These are phyloP conservation scores for Allium sativum DNA, from an alignment of 106 monocot genomes.

Conservation along the genomic window DNA sequence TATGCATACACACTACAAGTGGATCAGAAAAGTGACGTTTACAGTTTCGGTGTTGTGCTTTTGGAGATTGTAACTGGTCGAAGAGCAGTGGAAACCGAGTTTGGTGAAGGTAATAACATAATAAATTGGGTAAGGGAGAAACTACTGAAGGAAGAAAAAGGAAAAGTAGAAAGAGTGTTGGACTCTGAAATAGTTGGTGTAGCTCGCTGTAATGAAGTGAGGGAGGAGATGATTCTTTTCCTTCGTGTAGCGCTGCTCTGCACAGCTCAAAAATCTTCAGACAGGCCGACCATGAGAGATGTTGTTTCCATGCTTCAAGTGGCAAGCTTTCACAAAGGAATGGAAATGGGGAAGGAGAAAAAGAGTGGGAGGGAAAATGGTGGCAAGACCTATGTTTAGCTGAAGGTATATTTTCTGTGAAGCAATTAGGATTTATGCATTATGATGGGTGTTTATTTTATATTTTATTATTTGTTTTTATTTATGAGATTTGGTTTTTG, in stretches of 20 bases:
- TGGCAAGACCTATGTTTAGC: background rate
- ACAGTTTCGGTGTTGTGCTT: conserved; percentile 84
- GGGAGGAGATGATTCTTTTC: conserved; percentile 74
- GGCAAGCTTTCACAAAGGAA: conserved; percentile 33
- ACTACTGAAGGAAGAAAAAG: conserved; percentile 10
- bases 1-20: conserved; percentile 84
- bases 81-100: conserved; percentile 64
- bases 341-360: background rate
- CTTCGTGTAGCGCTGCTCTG: conserved; percentile 72
- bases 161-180: conserved; percentile 28
- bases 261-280: conserved; percentile 50
- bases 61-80: conserved; percentile 78
- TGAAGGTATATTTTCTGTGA: background rate
- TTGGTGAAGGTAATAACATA: conserved; percentile 74
- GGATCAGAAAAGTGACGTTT: conserved; percentile 86
- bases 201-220: conserved; percentile 24
- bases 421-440: background rate
- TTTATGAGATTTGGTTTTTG: background rate
- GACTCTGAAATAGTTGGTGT: conserved; percentile 17
- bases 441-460: background rate
- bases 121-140: conserved; percentile 70
- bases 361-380: background rate
- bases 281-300: conserved; percentile 82
- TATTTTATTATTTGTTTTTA: background rate
- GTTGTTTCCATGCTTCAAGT: conserved; percentile 77